Conservation (phyloP, 139 green algal genomes). For the Mesotaenium endlicherianum region DNA sequence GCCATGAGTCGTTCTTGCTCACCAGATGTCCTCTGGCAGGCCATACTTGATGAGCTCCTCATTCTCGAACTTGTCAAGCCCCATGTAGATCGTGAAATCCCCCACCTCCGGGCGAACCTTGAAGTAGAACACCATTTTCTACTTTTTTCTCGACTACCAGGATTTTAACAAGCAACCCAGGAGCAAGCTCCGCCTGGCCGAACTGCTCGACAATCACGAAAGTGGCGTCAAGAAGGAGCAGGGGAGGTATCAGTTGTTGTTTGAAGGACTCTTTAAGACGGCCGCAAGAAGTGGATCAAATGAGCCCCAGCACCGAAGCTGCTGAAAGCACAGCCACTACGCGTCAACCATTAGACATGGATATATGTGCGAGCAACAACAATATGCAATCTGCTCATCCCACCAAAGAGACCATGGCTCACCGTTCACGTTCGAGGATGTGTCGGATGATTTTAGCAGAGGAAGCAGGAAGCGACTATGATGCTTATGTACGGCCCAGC, state of each 20-base stretch:
- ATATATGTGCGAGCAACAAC: no score
- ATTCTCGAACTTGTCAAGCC: constrained; percentile 90
- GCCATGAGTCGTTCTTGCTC: no score
- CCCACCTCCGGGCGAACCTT: constrained; percentile 63
- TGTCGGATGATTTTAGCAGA: no score
- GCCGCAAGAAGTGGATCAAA: background rate
- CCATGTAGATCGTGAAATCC: constrained; percentile 85
- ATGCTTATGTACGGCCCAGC: no score
- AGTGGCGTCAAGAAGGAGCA: background rate
- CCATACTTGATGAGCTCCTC: constrained; percentile 87
- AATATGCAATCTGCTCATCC: no score
- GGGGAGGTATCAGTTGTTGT: background rate
- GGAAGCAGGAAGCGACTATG: no score
- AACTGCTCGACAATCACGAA: background rate
- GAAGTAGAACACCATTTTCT: constrained; percentile 87
- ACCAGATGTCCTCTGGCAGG: constrained; percentile 77
- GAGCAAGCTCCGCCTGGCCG: background rate
- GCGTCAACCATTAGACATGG: no score
- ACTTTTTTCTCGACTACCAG: background rate
- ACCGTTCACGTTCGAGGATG: no score
- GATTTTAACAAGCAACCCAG: background rate
- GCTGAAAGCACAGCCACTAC: no score
- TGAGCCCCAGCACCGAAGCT: no score
- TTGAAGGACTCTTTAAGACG: background rate
- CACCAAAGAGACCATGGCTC: no score